These are phyloP conservation scores for Suillus bovinus DNA, from an alignment of 768 basidiomycete genomes.

Conservation along the genomic window DNA sequence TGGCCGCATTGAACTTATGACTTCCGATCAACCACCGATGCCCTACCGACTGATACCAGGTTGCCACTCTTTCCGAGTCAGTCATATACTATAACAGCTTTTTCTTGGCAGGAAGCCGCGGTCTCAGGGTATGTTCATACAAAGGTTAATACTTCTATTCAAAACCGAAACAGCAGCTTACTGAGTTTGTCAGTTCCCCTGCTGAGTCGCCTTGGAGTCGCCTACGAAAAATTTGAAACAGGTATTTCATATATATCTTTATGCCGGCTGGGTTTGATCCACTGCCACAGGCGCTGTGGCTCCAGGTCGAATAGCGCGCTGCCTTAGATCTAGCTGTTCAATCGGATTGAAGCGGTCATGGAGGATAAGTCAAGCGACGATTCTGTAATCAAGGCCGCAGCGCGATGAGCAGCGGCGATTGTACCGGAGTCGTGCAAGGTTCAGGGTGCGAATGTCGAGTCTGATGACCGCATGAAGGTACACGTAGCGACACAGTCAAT, in stretches of 20 bases:
- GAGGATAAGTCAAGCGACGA: conserved; percentile 18
- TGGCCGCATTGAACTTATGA: conserved; percentile 26
- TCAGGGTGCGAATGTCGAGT: conserved; percentile 18
- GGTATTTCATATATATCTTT: conserved; percentile 24
- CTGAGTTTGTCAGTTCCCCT: neutral
- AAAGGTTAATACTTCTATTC: neutral
- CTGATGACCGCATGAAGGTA: conserved; percentile 7
- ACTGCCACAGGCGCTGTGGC: neutral
- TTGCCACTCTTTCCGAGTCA: conserved; percentile 6
- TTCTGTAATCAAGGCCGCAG: conserved; percentile 17
- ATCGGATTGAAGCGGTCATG: conserved; percentile 18
- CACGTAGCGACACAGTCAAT: neutral
- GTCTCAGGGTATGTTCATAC: neutral
- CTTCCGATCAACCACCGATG: conserved; percentile 27
- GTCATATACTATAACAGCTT: conserved; percentile 18
- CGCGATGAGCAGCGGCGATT: conserved; percentile 10
- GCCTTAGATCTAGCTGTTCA: conserved; percentile 19
- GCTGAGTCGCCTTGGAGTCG: neutral
- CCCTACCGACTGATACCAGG: conserved; percentile 32
- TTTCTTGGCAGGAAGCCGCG: neutral
- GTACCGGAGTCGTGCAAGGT: conserved; percentile 8
- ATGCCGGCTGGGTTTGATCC: neutral
- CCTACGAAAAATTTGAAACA: neutral
- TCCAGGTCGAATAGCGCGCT: no score
- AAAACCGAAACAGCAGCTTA: neutral